Base-by-base conservation (phyloP, 257 asterid species). In the Fraxinus anomala region DNA sequence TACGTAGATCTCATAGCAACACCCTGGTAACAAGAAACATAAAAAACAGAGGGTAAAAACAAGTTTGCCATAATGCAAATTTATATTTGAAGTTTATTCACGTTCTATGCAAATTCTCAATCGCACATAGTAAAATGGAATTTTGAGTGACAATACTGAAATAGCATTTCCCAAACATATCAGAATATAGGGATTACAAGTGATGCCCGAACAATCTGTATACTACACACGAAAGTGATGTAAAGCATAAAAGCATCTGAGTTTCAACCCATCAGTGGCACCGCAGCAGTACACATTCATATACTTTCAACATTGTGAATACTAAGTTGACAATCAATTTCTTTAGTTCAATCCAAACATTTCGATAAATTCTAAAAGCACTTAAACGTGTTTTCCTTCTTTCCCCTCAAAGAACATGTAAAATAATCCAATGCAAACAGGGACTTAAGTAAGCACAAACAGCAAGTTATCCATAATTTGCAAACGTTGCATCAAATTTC, bases 1-100 rank as follows among this genome's bases (percentile, higher is more conserved):
- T 30, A 79, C 88, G 28, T 85, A 85, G 76, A 87, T 85, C 86
- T 87, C 91, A 17, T 87, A 83, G 86, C 88, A 87, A 80, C 91
- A 87, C 51, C 91, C 91, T 87, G 87, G 47, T 44, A 10, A 66
- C 11, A 70, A 47, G 30, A 66, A 47, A 14, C 72, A 80, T 54
- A 61, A 70, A 44, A 0, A 83, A 49, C 47, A 12, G 24, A 24
- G 21, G 51, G 71, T 36, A 69, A 71, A 23, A 39, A 49, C 71
- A 77, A 11, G 71, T 74, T 28, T 59, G n/a, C 44, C 3, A 34
- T 47, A 2, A 51, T n/a, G 28, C 28, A 56, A n/a, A 56, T 5
- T 56, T n/a, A 11, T n/a, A 77, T 74, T 31, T 2, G 28, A 24
- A 26, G 24, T 37, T 26, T 39, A 24, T 54, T 34, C 65, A 23